These are phyloP conservation scores for Microbotryomycetes sp. DNA, from an alignment of 1,284 basidiomycete species.

Conservation along the genomic window DNA sequence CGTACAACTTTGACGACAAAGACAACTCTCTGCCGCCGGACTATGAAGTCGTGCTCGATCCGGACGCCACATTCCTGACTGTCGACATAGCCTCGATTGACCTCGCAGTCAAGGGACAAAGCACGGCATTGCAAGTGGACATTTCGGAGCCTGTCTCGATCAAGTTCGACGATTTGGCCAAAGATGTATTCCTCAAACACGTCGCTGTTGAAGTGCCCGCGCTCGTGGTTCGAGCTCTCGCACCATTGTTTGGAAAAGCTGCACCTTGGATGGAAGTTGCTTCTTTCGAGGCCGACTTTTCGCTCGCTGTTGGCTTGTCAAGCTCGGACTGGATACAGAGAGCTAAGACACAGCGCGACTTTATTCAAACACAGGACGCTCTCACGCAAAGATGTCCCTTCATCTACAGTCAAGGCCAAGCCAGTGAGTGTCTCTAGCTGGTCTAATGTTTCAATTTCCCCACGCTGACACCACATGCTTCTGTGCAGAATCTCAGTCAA, in stretches of 20 bases:
- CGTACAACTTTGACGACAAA: conserved; percentile 62
- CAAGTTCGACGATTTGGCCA: conserved; percentile 66
- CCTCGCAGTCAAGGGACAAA: conserved; percentile 41
- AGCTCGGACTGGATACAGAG: conserved; percentile 55
- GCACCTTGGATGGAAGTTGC: conserved; percentile 64
- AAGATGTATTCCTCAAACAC: conserved; percentile 47
- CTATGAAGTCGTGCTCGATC: conserved; percentile 57
- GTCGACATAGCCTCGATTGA: conserved; percentile 54
- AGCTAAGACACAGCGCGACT: conserved; percentile 56
- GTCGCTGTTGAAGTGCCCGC: conserved; percentile 51
- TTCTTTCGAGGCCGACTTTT: conserved; percentile 52
- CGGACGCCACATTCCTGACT: conserved; percentile 75
- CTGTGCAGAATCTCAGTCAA: background rate
- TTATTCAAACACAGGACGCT: conserved; percentile 64
- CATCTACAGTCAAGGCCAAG: conserved; percentile 16
- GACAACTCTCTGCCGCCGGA: conserved; percentile 71
- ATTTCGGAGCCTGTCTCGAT: conserved; percentile 58
- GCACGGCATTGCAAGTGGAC: conserved; percentile 53
- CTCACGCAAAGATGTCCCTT: conserved; percentile 52
- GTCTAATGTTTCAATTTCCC: too few relatives aligned
- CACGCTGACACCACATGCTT: background rate
- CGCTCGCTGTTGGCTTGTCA: conserved; percentile 62
- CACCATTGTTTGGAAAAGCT: conserved; percentile 18
- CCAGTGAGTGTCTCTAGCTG: background rate
- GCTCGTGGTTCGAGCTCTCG: conserved; percentile 38